Evolutionary conservation across 2,329 filamentous ascomycete species (phyloP), one percentile per base, ranked within the genome.

Genomic region (Exophiala sideris): DNA sequence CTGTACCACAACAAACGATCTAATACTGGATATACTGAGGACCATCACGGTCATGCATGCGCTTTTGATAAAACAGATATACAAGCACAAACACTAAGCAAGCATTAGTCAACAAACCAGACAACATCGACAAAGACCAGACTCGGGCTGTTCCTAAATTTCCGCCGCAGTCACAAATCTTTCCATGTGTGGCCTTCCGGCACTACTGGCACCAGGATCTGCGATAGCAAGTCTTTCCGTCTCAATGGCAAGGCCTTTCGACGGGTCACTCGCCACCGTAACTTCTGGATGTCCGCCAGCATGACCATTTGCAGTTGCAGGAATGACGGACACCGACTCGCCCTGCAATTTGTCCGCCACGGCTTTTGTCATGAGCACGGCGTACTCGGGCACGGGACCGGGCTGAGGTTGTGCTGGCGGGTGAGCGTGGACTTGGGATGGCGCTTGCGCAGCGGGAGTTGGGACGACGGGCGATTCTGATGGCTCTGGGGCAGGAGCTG

Each of bases 121-220:
- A 16, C 47, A 49, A 35, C 4, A 47, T 32, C 16, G n/a, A 29
- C 41, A 24, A 4, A 12, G 20, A 29, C 16, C 20, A 7, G n/a
- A 11, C 16, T 20, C 3, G 7, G 24, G 48, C 10, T 21, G 12
- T 29, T 36, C 14, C 52, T 40, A 57, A 11, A 58, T 40, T 44
- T 61, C 61, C 2, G 54, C 40, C 1, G 62, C 62, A n/a, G 63
- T 63, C 9, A 64, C 60, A 38, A 62, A 63, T 21, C 62, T 52
- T 40, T 64, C 60, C 14, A 60, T 58, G 5, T 36, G 40, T 6
- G 63, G 61, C 29, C 59, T 36, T 14, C 42, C 42, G 12, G 46
- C 45, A 3, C 48, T 47, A 14, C 36, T 32, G 29, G 16, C 21
- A 14, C 35, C 24, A n/a, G 11, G 20, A 24, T 50, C 36, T 3